Base-by-base conservation (phyloP, 331 rosid species). In the Arachis monticola region DNA sequence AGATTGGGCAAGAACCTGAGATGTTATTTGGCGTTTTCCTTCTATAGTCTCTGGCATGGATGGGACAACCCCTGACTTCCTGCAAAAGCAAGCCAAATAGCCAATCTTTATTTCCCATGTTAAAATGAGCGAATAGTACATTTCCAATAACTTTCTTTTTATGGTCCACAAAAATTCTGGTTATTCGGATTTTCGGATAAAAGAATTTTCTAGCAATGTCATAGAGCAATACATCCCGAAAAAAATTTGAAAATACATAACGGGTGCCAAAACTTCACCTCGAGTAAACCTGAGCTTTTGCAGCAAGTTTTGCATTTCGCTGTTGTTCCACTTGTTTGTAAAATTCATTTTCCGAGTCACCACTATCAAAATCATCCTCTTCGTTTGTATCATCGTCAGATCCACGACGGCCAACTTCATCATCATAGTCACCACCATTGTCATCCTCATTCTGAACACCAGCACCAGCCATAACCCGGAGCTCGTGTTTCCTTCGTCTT, bases 381-480 rank as follows among this genome's bases (percentile, higher is more conserved):
- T 77, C 76, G 11, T 73, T 84, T 44, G 72, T 67, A 73, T 32
- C 85, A 6, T 58, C 85, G 40, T 73, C 69, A 63, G 85, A 69
- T 10, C 31, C 90, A 71, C 52, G 73, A 64, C 71, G 67, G 46
- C 65, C 82, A 53, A 57, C 74, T 61, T 74, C 74, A 35, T 80
- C 85, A 72, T 55, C 74, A 38, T 38, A 38, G 41, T 79, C 85
- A 57, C 63, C 66, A 45, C 77, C 85, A 51, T 59, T 60, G 55
- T 77, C 91, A 65, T 83, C 85, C 77, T 87, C 87, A 11, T 83
- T 79, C 69, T 44, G 62, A 41, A 86, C 48, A 69, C 92, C 95
- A 79, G 96, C 97, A 60, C 92, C 82, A 59, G 93, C 88, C 85
- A 91, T 51, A 76, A 90, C 92, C 73, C 67, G 81, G 31, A 80